Percentiles rank a stretch among this genome's conserved stretches.
Evolutionary conservation across 306 rosid genomes (phyloP).

Genomic region (Alnus glutinosa): DNA sequence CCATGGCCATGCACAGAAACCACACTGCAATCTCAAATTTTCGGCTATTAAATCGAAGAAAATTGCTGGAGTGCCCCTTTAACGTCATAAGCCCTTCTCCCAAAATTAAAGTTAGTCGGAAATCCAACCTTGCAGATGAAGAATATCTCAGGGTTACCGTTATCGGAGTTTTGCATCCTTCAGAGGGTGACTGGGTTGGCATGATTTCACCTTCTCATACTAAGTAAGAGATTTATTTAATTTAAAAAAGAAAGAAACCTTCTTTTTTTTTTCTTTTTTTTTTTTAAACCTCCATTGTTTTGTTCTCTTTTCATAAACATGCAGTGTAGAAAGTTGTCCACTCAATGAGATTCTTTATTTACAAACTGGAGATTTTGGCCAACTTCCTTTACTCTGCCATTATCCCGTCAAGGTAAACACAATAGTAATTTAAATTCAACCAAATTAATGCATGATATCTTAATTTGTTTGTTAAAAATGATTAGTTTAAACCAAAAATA

Average conservation of each 20-base stretch:
- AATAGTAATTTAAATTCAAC: background rate
- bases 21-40: conserved; percentile 71
- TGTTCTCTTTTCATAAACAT: background rate
- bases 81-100: conserved; percentile 27
- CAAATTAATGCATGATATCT: no score
- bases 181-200: conserved; percentile 63
- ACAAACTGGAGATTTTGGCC: conserved; percentile 75
- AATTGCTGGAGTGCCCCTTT: conserved; percentile 36
- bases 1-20: conserved; percentile 45
- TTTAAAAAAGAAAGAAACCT: no score
- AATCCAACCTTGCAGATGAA: conserved; percentile 43
- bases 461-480: no score
- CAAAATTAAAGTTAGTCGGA: conserved; percentile 32
- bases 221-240: conserved; percentile 42
- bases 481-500: no score
- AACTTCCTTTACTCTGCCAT: conserved; percentile 91
- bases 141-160: conserved; percentile 56
- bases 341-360: conserved; percentile 25
- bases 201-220: conserved; percentile 83
- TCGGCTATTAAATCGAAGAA: conserved; percentile 58
- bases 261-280: background rate
- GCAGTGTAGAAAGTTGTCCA: conserved; percentile 55
- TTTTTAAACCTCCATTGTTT: background rate
- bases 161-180: conserved; percentile 52
- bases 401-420: conserved; percentile 85